Evolutionary conservation across 1,284 basidiomycete species (phyloP).

Genomic region (Sporisorium exsertum): DNA sequence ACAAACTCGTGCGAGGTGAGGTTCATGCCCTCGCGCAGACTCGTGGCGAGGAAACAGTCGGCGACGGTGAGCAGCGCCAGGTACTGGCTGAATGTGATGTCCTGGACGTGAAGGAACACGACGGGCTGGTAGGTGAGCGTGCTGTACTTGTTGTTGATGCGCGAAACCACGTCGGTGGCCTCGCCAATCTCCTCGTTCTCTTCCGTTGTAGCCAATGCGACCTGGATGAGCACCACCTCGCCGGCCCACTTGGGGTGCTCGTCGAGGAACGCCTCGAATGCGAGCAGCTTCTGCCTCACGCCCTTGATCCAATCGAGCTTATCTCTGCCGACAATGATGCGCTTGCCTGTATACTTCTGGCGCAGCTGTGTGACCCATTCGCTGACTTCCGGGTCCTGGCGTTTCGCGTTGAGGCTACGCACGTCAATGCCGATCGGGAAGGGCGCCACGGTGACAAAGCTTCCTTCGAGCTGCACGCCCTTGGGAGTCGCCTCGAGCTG

Average conservation of each 20-base stretch:
- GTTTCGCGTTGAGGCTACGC: constrained; percentile 76
- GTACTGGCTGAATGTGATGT: constrained; percentile 87
- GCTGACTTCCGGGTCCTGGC: constrained; percentile 80
- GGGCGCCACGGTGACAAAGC: constrained; percentile 83
- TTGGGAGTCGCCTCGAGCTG: constrained; percentile 84
- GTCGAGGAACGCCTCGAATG: constrained; percentile 85
- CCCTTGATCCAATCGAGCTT: constrained; percentile 89
- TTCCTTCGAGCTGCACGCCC: constrained; percentile 76
- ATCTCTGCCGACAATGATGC: constrained; percentile 85
- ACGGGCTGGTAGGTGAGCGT: constrained; percentile 87
- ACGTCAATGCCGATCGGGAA: constrained; percentile 93
- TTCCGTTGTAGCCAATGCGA: constrained; percentile 84
- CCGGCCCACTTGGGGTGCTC: constrained; percentile 81
- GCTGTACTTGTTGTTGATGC: constrained; percentile 84
- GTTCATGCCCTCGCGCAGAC: constrained; percentile 88
- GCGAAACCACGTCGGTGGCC: constrained; percentile 81
- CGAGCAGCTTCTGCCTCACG: constrained; percentile 82
- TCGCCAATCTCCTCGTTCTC: constrained; percentile 80
- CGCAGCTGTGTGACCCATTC: constrained; percentile 83
- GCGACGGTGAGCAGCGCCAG: constrained; percentile 83
- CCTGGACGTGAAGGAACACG: constrained; percentile 86
- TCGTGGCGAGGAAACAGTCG: constrained; percentile 87
- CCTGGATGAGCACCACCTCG: constrained; percentile 85
- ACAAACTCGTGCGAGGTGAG: constrained; percentile 85
- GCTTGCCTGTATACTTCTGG: constrained; percentile 84